phyloP scores from a whole-genome alignment of 2,329 filamentous ascomycete species.

The Epichloe scottii region DNA sequence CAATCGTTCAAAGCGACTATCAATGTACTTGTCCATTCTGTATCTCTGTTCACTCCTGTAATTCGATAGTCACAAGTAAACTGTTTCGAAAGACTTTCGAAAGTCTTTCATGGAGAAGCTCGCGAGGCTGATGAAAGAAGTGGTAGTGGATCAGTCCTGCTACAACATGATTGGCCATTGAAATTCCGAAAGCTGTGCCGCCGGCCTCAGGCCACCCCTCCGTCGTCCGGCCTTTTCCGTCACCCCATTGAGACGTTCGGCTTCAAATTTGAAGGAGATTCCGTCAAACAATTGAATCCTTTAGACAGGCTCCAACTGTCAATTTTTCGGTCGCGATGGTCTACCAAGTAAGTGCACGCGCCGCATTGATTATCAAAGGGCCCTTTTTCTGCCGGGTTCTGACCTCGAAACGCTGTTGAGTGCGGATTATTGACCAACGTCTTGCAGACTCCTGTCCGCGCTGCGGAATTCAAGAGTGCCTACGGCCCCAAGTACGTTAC shows the following conservation, averaged over 20 bases:
- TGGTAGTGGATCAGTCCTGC: conserved; percentile 9
- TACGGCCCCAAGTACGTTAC: conserved; percentile 51
- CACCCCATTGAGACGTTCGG: conserved; percentile 16
- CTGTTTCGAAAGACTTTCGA: neutral
- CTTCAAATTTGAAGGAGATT: conserved; percentile 8
- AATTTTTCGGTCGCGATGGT: conserved; percentile 25
- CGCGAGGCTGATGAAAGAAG: neutral
- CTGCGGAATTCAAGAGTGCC: conserved; percentile 44
- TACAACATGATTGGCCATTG: conserved; percentile 7
- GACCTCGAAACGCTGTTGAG: neutral
- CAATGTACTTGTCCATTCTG: conserved; percentile 49
- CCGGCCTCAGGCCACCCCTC: conserved; percentile 18
- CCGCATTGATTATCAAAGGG: neutral
- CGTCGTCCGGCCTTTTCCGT: conserved; percentile 20
- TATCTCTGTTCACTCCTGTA: neutral
- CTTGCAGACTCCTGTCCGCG: conserved; percentile 33
- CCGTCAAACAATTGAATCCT: conserved; percentile 24
- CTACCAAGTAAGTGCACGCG: conserved; percentile 22
- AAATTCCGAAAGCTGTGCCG: conserved; percentile 3
- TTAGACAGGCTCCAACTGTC: conserved; percentile 17
- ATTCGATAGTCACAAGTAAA: neutral
- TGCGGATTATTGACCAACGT: conserved; percentile 19
- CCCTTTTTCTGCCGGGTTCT: neutral
- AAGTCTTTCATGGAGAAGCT: neutral
- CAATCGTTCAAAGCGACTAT: conserved; percentile 51